phyloP scores from a whole-genome alignment of 1,284 basidiomycete genomes.

The Tremellales sp. region DNA sequence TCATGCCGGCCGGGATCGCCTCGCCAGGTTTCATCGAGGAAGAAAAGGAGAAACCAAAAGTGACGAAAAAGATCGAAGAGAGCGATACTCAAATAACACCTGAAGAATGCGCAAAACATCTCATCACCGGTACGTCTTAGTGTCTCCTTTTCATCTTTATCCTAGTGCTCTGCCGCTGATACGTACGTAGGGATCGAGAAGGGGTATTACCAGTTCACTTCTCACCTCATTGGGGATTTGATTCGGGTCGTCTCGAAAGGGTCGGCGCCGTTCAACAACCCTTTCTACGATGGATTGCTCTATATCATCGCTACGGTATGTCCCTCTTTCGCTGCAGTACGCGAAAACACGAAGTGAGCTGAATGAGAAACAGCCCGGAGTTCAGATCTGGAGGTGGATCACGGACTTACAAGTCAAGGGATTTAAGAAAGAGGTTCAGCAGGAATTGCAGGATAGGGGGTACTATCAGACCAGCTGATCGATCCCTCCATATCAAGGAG shows the following conservation, averaged over 20 bases:
- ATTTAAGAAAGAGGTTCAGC: slow-evolving; percentile 14
- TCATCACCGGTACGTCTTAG: slow-evolving; percentile 67
- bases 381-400: slow-evolving; percentile 48
- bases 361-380: slow-evolving; percentile 32
- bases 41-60: slow-evolving; percentile 72
- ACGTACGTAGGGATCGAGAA: slow-evolving; percentile 59
- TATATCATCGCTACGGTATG: slow-evolving; percentile 53
- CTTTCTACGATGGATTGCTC: slow-evolving; percentile 57
- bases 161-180: background rate
- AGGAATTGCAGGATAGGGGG: slow-evolving; percentile 24
- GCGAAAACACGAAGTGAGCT: background rate
- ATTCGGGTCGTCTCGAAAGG: slow-evolving; percentile 69
- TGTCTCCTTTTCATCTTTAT: background rate
- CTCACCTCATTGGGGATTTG: slow-evolving; percentile 63
- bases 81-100: slow-evolving; percentile 64
- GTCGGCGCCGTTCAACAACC: slow-evolving; percentile 61
- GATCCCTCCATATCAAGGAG: background rate
- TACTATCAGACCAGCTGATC: slow-evolving; percentile 6
- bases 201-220: slow-evolving; percentile 72
- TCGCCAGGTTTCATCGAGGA: slow-evolving; percentile 77
- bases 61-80: slow-evolving; percentile 78
- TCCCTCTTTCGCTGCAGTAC: slow-evolving; percentile 7
- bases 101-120: slow-evolving; percentile 60
- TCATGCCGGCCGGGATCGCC: slow-evolving; percentile 80
- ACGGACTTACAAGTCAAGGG: slow-evolving; percentile 28